Conservation (phyloP, 164 flowering plant genomes). For the Euptelea pleiosperma region DNA sequence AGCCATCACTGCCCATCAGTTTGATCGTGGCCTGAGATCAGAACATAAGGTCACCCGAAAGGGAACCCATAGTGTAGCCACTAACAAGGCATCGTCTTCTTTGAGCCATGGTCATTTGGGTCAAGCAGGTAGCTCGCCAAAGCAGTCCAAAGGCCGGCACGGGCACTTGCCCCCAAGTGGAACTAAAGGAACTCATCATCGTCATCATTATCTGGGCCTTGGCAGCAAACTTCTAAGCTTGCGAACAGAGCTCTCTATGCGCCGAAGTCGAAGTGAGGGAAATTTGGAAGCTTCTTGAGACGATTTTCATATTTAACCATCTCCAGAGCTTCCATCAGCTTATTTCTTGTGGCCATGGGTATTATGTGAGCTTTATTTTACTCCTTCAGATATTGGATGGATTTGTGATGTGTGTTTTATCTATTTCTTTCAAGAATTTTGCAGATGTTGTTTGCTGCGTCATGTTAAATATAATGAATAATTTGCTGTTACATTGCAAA, state of each 20-base stretch:
- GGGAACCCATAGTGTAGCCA: slow-evolving; percentile 36
- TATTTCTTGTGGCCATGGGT: no score
- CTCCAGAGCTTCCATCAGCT: no score
- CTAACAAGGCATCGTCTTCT: slow-evolving; percentile 35
- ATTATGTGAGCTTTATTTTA: no score
- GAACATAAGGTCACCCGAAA: slow-evolving; percentile 59
- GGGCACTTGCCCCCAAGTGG: slow-evolving; percentile 49
- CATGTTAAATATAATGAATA: no score
- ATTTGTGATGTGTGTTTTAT: no score
- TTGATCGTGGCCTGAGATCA: slow-evolving; percentile 52
- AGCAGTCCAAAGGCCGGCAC: slow-evolving; percentile 43
- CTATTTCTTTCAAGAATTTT: no score
- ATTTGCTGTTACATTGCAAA: no score
- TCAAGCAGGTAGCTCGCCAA: slow-evolving; percentile 41
- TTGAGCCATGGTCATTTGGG: slow-evolving; percentile 40
- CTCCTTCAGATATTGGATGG: no score
- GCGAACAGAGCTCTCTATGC: slow-evolving; percentile 41
- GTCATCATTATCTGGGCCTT: slow-evolving; percentile 27
- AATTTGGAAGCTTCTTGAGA: slow-evolving; percentile 43
- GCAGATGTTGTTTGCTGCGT: no score
- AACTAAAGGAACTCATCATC: slow-evolving; percentile 32
- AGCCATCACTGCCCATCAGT: slow-evolving; percentile 41
- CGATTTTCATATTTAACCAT: not conserved
- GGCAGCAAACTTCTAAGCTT: slow-evolving; percentile 31
- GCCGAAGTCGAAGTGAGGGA: slow-evolving; percentile 75